These are phyloP conservation scores for Lipomyces kockii DNA, from an alignment of 805 yeast genomes.

Conservation along the genomic window DNA sequence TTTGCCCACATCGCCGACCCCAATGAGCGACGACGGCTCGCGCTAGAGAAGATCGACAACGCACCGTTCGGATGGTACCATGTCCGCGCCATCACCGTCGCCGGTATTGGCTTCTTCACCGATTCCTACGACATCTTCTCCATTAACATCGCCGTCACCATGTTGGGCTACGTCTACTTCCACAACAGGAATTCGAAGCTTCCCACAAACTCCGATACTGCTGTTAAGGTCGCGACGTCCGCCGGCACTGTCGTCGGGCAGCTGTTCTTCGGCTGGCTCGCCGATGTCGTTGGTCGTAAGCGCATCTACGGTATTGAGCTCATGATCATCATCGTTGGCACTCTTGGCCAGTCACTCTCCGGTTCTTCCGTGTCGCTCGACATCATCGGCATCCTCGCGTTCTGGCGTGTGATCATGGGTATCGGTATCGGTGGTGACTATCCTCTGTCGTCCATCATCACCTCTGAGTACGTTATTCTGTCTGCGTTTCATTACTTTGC, in stretches of 20 bases:
- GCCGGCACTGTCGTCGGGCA: constrained; percentile 95
- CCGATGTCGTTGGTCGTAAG: constrained; percentile 85
- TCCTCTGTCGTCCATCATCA: constrained; percentile 89
- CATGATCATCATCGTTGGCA: constrained; percentile 80
- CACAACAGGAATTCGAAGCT: constrained; percentile 52
- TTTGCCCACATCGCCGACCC: constrained; percentile 63
- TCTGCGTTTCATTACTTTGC: too few species aligned
- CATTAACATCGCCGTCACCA: constrained; percentile 77
- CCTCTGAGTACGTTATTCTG: constrained; percentile 60
- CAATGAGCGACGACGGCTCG: constrained; percentile 62
- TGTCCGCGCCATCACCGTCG: constrained; percentile 44
- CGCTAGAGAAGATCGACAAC: constrained; percentile 61
- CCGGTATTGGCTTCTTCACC: constrained; percentile 92
- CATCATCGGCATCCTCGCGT: constrained; percentile 66
- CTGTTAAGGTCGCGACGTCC: constrained; percentile 85
- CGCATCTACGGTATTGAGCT: constrained; percentile 85
- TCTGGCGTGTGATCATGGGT: constrained; percentile 87
- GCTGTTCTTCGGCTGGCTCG: constrained; percentile 78
- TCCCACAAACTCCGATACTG: constrained; percentile 74
- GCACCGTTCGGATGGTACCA: constrained; percentile 66
- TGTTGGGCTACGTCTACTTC: constrained; percentile 82
- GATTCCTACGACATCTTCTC: constrained; percentile 94
- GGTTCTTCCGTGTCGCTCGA: constrained; percentile 57
- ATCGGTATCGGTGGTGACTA: constrained; percentile 98
- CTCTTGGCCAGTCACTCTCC: constrained; percentile 73